Percentiles rank a stretch among this genome's conserved stretches.
These are phyloP conservation scores for Beauveria asiatica DNA, from an alignment of 2,329 filamentous ascomycete genomes.

Conservation along the genomic window DNA sequence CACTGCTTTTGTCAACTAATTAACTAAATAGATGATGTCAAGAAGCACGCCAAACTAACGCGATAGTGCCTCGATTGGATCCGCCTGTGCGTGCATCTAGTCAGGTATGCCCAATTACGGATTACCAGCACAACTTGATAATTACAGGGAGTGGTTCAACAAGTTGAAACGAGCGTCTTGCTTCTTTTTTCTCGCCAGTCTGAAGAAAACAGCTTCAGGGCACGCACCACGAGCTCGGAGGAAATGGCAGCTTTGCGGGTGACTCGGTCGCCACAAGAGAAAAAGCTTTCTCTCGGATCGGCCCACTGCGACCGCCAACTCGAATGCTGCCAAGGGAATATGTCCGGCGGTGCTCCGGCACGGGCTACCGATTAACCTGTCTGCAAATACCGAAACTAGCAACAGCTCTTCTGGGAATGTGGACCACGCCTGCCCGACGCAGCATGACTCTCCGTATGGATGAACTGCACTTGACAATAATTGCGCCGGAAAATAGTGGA, in stretches of 20 bases:
- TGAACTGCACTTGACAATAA: neutral
- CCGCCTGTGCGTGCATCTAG: neutral
- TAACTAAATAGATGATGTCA: neutral
- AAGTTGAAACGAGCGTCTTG: too few species aligned
- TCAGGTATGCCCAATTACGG: neutral
- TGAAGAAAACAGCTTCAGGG: too few species aligned
- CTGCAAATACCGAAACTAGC: conserved; percentile 5
- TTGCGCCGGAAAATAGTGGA: conserved; percentile 8
- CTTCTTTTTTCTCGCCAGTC: too few species aligned
- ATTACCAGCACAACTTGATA: too few species aligned
- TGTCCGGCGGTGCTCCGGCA: neutral
- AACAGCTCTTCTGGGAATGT: neutral
- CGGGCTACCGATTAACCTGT: conserved; percentile 4
- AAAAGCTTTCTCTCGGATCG: conserved; percentile 5
- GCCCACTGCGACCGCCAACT: neutral
- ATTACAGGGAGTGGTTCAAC: too few species aligned
- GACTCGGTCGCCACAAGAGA: neutral
- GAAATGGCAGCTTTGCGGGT: neutral
- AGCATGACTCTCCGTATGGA: neutral
- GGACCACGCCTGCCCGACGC: neutral
- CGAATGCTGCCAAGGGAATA: neutral
- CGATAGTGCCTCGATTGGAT: neutral
- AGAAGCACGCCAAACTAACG: neutral
- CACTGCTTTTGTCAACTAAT: neutral
- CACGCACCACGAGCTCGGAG: neutral